A percentile compares a stretch with the other conserved stretches of the same genome.
Evolutionary conservation across 2,329 filamentous ascomycete genomes (phyloP).

Genomic region (Pezicula neosporulosa): DNA sequence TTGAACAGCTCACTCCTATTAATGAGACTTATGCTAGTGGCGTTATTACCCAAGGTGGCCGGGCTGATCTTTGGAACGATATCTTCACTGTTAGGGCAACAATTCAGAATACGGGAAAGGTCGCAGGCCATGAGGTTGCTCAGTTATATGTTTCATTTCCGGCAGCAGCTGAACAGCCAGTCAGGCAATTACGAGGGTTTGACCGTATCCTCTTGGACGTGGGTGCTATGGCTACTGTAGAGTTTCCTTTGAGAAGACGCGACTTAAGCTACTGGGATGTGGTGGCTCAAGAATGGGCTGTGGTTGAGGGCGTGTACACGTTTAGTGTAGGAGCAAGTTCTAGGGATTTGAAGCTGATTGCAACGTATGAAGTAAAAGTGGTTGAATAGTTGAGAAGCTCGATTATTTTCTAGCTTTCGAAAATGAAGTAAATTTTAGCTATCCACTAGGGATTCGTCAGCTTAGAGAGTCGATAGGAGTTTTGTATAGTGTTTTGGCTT

Average conservation of each 20-base stretch:
- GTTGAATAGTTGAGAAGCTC: too few species aligned
- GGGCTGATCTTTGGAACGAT: slow-evolving; percentile 50
- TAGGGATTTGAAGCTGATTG: neutral
- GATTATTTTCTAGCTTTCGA: too few species aligned
- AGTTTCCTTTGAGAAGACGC: slow-evolving; percentile 51
- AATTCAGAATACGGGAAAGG: slow-evolving; percentile 48
- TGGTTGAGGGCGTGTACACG: slow-evolving; percentile 22
- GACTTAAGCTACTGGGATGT: slow-evolving; percentile 65
- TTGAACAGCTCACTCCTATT: slow-evolving; percentile 23
- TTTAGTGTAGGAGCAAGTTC: slow-evolving; percentile 5
- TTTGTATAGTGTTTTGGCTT: too few species aligned
- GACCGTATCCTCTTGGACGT: slow-evolving; percentile 48
- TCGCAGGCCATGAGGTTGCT: slow-evolving; percentile 21
- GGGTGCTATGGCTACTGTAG: slow-evolving; percentile 38
- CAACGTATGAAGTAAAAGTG: too few species aligned
- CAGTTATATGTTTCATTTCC: slow-evolving; percentile 20
- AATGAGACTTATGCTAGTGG: slow-evolving; percentile 39
- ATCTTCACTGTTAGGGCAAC: slow-evolving; percentile 43
- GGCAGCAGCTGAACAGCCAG: slow-evolving; percentile 37
- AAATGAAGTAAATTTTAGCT: too few species aligned
- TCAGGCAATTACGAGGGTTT: slow-evolving; percentile 59
- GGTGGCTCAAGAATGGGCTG: slow-evolving; percentile 51
- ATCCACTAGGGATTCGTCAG: too few species aligned
- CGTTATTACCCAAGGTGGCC: slow-evolving; percentile 47
- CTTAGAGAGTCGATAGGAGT: too few species aligned